Evolutionary conservation across 139 green algal genomes (phyloP), one percentile per base, ranked within the genome.

Genomic region (Tetraselmis chui): DNA sequence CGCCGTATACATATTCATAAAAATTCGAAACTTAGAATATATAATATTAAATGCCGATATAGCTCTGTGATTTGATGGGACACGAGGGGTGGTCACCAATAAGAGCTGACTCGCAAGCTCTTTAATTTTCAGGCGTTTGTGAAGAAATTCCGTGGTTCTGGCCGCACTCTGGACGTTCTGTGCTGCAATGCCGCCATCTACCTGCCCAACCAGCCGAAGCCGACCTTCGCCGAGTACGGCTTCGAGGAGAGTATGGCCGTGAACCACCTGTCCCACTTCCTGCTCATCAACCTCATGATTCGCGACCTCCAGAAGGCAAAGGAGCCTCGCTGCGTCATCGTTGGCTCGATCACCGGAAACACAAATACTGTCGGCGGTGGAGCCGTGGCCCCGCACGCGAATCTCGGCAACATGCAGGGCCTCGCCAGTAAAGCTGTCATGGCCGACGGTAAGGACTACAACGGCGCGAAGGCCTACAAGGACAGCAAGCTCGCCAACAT

Each of bases 391-490:
- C 45, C 45, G 11, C 45, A 67, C 18, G 95, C 95, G 22, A 91
- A 97, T 89, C 87, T 98, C 83, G 95, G 95, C 29, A 90, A 98
- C 85, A 87, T 98, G 67, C 80, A 78, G 0, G 95, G 95, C 77
- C 87, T 98, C 59, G 75, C 84, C 75, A 84, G 81, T 26, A 77
- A 83, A 59, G 83, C 82, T 26, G 77, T 83, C 84, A 98, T 98
- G 95, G 97, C 98, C 80, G 91, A 98, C 85, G 92, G 91, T 77
- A 85, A 86, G 23, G 90, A 94, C 75, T 98, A 96, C 85, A 89
- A 97, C 86, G 95, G 94, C 79, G 92, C 95, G 83, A 98, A 98
- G 91, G 95, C 95, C 11, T 98, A 98, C 94, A 98, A 98, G 89
- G 95, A 98, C 88, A 91, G 88, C 83, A 98, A 98, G 92, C 90